Conservation (phyloP, 1,284 basidiomycete species). For the Inonotus hispidus region DNA sequence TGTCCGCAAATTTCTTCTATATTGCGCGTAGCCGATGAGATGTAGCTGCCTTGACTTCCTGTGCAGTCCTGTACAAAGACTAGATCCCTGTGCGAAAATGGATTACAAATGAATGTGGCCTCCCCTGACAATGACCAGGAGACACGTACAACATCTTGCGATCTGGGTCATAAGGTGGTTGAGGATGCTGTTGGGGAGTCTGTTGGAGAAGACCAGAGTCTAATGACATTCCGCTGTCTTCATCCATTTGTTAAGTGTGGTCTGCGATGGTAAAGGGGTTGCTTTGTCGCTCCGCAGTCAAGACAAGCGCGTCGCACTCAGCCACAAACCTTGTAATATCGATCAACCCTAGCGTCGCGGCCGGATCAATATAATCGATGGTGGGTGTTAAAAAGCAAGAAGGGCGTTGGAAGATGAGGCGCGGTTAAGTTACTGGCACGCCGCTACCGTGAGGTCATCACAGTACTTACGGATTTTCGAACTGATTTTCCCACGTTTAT, state of each 20-base stretch:
- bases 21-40: conserved; percentile 91
- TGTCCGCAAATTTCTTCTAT: conserved; percentile 96
- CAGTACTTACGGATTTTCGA: not conserved
- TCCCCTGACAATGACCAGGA: conserved; percentile 11
- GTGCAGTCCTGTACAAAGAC: conserved; percentile 91
- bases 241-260: conserved; percentile 50
- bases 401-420: not conserved
- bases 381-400: conserved; percentile 11
- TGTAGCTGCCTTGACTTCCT: conserved; percentile 81
- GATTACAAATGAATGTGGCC: conserved; percentile 8
- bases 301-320: not conserved
- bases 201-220: conserved; percentile 42
- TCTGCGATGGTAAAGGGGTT: not conserved
- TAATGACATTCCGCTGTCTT: conserved; percentile 48
- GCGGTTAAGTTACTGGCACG: not conserved
- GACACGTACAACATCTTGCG: conserved; percentile 68
- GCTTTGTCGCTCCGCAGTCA: not conserved
- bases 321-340: not conserved
- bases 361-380: conserved; percentile 12
- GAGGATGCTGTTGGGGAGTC: conserved; percentile 28
- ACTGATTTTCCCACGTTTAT: not conserved
- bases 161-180: conserved; percentile 34
- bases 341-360: not conserved
- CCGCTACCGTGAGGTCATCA: conserved; percentile 1
- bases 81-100: conserved; percentile 58